These are phyloP conservation scores for Penium margaritaceum DNA, from an alignment of 139 green algal genomes.

Conservation along the genomic window DNA sequence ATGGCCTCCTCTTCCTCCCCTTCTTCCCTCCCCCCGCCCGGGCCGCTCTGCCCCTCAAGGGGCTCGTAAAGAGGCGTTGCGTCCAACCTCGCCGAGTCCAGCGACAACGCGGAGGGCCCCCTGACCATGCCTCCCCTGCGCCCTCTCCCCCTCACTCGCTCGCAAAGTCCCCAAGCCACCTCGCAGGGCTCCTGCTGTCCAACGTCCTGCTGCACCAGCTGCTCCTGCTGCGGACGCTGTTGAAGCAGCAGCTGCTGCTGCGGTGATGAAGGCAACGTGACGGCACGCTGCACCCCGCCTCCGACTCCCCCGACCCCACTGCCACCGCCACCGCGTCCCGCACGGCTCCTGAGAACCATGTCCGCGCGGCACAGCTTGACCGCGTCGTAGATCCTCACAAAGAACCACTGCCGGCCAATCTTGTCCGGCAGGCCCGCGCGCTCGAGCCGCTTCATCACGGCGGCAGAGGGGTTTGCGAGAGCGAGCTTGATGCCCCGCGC, in stretches of 20 bases:
- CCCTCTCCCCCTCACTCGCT: no score
- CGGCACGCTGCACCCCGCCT: no score
- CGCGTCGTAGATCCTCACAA: constrained; percentile 46
- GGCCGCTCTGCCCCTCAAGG: no score
- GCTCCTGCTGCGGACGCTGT: not conserved
- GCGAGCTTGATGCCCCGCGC: constrained; percentile 49
- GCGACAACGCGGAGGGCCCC: no score
- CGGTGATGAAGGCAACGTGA: no score
- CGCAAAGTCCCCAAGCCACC: not conserved
- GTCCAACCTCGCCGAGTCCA: no score
- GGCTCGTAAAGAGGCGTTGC: no score
- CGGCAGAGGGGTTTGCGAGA: constrained; percentile 57
- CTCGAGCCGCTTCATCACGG: constrained; percentile 30
- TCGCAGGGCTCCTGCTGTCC: not conserved
- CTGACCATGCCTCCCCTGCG: no score
- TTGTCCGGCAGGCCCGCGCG: constrained; percentile 25
- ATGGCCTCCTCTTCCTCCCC: no score
- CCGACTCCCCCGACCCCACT: no score
- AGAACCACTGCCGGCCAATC: constrained; percentile 48
- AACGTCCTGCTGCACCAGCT: not conserved
- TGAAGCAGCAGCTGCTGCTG: not conserved
- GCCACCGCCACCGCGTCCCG: not conserved
- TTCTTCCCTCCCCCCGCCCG: no score
- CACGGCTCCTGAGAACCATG: constrained; percentile 10
- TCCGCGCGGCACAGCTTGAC: constrained; percentile 39